Percentiles rank a stretch among this genome's conserved stretches.
These are phyloP conservation scores for Chlamydomonas applanata DNA, from an alignment of 139 green algal species.

Conservation along the genomic window DNA sequence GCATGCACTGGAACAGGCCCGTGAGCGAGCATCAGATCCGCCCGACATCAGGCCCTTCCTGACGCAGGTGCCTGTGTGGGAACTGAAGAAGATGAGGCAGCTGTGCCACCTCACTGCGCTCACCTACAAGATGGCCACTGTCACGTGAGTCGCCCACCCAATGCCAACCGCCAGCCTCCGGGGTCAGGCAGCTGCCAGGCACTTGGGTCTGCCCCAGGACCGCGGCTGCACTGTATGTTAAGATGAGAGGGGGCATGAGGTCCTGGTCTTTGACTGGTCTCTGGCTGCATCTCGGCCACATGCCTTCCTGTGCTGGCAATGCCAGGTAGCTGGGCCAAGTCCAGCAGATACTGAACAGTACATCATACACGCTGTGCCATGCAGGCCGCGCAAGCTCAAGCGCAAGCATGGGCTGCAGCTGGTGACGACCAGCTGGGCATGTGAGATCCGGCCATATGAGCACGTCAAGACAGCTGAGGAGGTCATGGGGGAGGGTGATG, in stretches of 20 bases:
- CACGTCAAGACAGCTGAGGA: constrained; percentile 34
- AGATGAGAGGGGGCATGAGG: no score
- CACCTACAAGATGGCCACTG: constrained; percentile 30
- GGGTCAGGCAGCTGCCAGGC: no score
- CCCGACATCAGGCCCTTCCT: constrained; percentile 60
- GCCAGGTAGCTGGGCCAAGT: no score
- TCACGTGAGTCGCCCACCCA: constrained; percentile 21
- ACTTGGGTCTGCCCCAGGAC: no score
- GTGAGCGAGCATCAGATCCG: constrained; percentile 8
- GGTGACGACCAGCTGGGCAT: constrained; percentile 66
- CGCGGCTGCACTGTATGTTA: no score
- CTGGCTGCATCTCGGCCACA: no score
- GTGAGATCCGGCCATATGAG: constrained; percentile 40
- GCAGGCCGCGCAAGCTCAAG: constrained; percentile 15
- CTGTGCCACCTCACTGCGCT: constrained; percentile 35
- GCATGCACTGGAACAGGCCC: no score
- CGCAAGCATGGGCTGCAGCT: constrained; percentile 54
- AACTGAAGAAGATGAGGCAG: constrained; percentile 59
- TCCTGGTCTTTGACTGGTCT: neutral
- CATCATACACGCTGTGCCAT: constrained; percentile 21
- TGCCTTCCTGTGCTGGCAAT: no score
- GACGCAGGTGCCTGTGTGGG: constrained; percentile 43
- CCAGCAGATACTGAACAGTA: no score
- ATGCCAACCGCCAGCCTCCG: no score
- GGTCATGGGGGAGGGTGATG: constrained; percentile 56